Conservation (phyloP, 768 basidiomycete species). For the Kwoniella mangroviensis region DNA sequence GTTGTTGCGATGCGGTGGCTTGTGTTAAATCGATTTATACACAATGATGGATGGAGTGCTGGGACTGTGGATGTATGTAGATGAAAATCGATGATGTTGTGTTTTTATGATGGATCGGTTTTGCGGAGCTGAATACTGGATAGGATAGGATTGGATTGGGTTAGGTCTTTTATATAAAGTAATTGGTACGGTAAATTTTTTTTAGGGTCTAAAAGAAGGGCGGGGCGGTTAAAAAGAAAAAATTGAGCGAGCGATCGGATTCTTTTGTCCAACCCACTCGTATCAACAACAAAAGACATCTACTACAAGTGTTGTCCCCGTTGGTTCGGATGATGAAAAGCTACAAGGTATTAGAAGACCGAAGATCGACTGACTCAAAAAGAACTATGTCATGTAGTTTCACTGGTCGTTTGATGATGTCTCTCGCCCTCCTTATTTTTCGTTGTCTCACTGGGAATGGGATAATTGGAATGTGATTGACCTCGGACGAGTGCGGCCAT, state of each 20-base stretch:
- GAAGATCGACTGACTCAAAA: background rate
- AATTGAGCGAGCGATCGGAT: slow-evolving; percentile 3
- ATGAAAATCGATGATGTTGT: background rate
- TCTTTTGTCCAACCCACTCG: background rate
- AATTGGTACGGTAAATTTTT: slow-evolving; percentile 6
- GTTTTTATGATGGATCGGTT: background rate
- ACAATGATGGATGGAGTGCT: background rate
- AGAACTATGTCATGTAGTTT: too few relatives aligned
- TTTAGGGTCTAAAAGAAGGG: background rate
- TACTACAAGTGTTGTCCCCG: slow-evolving; percentile 2
- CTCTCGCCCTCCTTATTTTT: background rate
- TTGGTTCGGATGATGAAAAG: slow-evolving; percentile 3
- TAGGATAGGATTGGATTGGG: background rate
- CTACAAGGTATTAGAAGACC: background rate
- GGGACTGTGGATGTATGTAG: background rate
- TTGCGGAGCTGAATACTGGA: background rate
- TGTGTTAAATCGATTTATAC: background rate
- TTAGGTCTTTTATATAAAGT: background rate
- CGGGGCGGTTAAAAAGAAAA: slow-evolving; percentile 2
- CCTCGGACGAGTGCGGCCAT: slow-evolving; percentile 4
- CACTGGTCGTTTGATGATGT: background rate
- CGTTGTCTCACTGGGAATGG: background rate
- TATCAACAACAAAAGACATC: too few relatives aligned
- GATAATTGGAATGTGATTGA: background rate
- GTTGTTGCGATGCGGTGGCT: background rate